phyloP scores from a whole-genome alignment of 257 asterid genomes.

The Solanum bulbocastanum region DNA sequence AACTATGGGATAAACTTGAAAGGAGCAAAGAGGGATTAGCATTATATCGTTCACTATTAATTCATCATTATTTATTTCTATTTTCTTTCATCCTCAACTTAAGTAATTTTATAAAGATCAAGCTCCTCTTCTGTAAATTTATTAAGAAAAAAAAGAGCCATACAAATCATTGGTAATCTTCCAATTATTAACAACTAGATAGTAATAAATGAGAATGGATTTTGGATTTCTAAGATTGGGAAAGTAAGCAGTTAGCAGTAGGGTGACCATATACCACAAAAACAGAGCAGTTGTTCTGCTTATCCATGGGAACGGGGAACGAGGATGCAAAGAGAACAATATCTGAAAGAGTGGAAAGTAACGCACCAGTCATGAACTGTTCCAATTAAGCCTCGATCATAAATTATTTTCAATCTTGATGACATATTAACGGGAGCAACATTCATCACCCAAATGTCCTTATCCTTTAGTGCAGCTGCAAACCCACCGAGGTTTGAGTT shows the following conservation, averaged over 20 bases:
- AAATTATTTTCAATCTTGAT: conserved; percentile 53
- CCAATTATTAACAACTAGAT: not conserved
- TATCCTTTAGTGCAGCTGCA: conserved; percentile 73
- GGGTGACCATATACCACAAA: not conserved
- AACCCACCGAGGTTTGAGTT: conserved; percentile 89
- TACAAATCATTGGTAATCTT: not conserved
- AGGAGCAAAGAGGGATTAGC: not conserved
- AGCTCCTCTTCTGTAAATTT: not conserved
- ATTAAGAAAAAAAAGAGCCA: not conserved
- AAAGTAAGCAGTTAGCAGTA: not conserved
- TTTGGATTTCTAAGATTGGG: not conserved
- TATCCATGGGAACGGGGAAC: not conserved
- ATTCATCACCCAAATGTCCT: conserved; percentile 96
- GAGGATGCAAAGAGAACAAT: not conserved
- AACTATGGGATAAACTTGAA: not conserved
- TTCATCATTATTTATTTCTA: not conserved
- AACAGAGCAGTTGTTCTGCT: not conserved
- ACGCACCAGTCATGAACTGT: conserved; percentile 81
- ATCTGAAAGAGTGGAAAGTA: not conserved
- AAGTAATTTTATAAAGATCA: not conserved
- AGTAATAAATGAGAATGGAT: not conserved
- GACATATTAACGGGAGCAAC: conserved; percentile 75
- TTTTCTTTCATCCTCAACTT: not conserved
- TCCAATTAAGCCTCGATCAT: conserved; percentile 92
- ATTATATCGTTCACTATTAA: not conserved